These are phyloP conservation scores for Globisporangium barbulae DNA, from an alignment of 352 stramenopile genomes.

Conservation along the genomic window DNA sequence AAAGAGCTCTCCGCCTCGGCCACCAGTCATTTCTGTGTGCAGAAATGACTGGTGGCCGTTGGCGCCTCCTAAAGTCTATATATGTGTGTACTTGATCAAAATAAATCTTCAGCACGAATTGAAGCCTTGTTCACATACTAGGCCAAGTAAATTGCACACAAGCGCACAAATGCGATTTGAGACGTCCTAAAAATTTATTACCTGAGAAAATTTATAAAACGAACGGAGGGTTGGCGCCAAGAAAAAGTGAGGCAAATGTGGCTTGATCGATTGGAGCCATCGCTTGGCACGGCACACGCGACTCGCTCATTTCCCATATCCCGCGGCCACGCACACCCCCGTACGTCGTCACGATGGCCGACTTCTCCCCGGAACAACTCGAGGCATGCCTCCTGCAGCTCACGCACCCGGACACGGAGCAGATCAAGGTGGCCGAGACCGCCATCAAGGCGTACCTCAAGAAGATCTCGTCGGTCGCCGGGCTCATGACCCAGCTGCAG, in stretches of 20 bases:
- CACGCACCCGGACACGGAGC: slow-evolving; percentile 92
- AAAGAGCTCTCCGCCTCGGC: no score
- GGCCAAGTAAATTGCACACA: no score
- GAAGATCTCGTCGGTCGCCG: slow-evolving; percentile 77
- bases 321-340: slow-evolving; percentile 14
- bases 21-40: no score
- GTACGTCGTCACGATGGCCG: slow-evolving; percentile 43
- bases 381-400: slow-evolving; percentile 88
- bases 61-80: no score
- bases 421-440: slow-evolving; percentile 94
- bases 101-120: no score
- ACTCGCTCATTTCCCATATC: slow-evolving; percentile 19
- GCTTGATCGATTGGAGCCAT: slow-evolving; percentile 1
- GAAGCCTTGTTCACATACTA: no score
- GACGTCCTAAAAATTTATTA: no score
- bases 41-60: no score
- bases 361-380: slow-evolving; percentile 81
- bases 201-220: no score
- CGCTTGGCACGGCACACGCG: not conserved
- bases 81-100: no score
- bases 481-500: slow-evolving; percentile 89
- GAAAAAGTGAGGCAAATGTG: not conserved
- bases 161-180: no score
- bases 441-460: slow-evolving; percentile 94
- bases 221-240: not conserved